Conservation (phyloP, 1,139 yeast species). For the Geotrichum aggregatum region DNA sequence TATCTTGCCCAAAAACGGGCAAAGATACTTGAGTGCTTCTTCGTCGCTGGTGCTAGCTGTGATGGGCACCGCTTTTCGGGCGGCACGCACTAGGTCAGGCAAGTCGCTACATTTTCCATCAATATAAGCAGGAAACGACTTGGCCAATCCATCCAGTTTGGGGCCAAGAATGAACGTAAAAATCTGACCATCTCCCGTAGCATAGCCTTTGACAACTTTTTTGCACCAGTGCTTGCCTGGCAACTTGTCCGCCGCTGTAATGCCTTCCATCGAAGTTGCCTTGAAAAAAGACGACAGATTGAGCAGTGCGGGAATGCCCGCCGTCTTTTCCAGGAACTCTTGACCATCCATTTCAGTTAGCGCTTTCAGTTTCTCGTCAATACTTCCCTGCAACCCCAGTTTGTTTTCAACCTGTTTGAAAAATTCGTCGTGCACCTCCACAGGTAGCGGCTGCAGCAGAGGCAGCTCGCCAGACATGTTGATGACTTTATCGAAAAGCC, state of each 20-base stretch:
- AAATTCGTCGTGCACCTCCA: not conserved
- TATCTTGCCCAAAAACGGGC: not conserved
- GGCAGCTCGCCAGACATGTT: conserved; percentile 1
- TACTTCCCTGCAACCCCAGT: not conserved
- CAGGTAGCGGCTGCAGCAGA: not conserved
- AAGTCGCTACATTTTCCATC: not conserved
- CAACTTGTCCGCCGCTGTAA: not conserved
- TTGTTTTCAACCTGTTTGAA: not conserved
- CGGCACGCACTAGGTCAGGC: not conserved
- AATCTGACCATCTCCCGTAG: not conserved
- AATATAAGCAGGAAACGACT: not conserved
- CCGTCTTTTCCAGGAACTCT: not conserved
- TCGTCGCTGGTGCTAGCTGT: not conserved
- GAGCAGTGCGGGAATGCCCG: not conserved
- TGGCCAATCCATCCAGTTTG: not conserved
- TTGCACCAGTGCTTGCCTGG: conserved; percentile 2
- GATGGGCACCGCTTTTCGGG: not conserved
- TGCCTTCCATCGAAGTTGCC: not conserved
- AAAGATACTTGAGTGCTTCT: not conserved
- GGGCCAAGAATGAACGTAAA: not conserved
- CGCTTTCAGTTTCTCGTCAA: not conserved
- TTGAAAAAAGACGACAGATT: not conserved
- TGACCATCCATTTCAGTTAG: not conserved
- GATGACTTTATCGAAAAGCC: not conserved
- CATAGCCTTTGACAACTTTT: not conserved